Base-by-base conservation (phyloP, 306 rosid genomes). In the Quillaja saponaria region DNA sequence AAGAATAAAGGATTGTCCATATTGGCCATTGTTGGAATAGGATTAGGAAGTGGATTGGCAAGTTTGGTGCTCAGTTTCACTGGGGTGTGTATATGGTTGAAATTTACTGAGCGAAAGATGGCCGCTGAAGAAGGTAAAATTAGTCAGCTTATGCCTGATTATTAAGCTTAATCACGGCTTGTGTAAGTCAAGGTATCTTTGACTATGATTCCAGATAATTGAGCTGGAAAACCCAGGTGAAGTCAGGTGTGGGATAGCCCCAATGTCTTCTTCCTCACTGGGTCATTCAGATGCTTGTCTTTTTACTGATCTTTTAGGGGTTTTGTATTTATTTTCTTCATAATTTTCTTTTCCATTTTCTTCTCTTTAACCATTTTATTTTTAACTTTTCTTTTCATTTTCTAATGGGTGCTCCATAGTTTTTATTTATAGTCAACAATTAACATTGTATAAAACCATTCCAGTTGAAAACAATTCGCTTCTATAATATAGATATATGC, bases 51-150 rank as follows among this genome's bases (percentile, higher is more conserved):
- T 73, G 99, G 99, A 2, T 61, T 92, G 0, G 94, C 90, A 0
- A 92, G 99, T 54, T 68, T 92, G 73, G 88, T 92, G 13, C 71
- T 92, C 0, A 92, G 99, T 61, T 92, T 92, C 15, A 83, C 95
- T 7, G 99, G 87, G 11, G 99, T 92, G 8, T 92, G 99, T 58
- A 79, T 92, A 17, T 92, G 99, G 99, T 79, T 92, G 72, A 88
- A 80, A 79, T 51, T 89, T 42, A 82, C 96, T 0, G 99, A 92
- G 40, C 63, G 87, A 37, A 92, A 86, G 63, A 78, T 83, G 90
- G 86, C 82, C 0, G 67, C 73, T 9, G 92, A 92, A 19, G 98
- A 92, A 65, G 92, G 88, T 1, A 88, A 92, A 77, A 78, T 88
- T 67, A 84, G 74, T 52, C 96, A 91, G 53, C 81, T 82, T 15